Evolutionary conservation across 768 basidiomycete species (phyloP).

Genomic region (Boletus sensibilis): DNA sequence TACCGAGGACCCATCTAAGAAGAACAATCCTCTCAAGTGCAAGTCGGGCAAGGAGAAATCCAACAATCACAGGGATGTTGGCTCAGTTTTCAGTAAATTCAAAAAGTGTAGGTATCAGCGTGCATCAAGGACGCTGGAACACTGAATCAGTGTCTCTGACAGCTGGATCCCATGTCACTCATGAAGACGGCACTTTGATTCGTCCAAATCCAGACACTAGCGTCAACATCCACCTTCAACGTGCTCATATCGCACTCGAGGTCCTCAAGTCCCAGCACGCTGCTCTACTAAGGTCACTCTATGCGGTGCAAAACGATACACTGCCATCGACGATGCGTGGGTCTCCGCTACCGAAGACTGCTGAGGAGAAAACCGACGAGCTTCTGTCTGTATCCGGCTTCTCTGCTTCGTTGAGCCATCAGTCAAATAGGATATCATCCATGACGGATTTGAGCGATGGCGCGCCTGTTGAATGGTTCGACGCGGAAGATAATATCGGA

Average conservation of each 20-base stretch:
- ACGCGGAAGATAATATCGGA: constrained; percentile 54
- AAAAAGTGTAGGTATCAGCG: constrained; percentile 48
- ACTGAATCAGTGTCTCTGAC: neutral
- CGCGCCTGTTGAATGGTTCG: constrained; percentile 65
- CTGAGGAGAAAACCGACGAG: constrained; percentile 47
- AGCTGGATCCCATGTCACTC: constrained; percentile 22
- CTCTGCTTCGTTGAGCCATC: constrained; percentile 32
- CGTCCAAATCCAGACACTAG: constrained; percentile 18
- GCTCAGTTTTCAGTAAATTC: constrained; percentile 55
- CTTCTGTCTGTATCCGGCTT: constrained; percentile 23
- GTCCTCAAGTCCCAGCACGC: constrained; percentile 61
- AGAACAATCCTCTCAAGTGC: constrained; percentile 30
- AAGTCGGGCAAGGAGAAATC: constrained; percentile 48
- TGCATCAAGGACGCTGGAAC: neutral
- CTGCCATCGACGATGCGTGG: constrained; percentile 22
- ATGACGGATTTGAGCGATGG: constrained; percentile 51
- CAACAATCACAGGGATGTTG: constrained; percentile 32
- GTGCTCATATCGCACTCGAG: constrained; percentile 47
- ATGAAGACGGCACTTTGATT: constrained; percentile 31
- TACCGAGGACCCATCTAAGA: constrained; percentile 41
- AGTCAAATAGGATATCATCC: constrained; percentile 46
- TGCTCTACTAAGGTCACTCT: constrained; percentile 45
- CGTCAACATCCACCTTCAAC: constrained; percentile 36
- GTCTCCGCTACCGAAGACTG: constrained; percentile 43
- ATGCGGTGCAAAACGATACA: constrained; percentile 33